Evolutionary conservation across 164 flowering plant species (phyloP), one percentile per base, ranked within the genome.

Genomic region (Stephania yunnanensis): DNA sequence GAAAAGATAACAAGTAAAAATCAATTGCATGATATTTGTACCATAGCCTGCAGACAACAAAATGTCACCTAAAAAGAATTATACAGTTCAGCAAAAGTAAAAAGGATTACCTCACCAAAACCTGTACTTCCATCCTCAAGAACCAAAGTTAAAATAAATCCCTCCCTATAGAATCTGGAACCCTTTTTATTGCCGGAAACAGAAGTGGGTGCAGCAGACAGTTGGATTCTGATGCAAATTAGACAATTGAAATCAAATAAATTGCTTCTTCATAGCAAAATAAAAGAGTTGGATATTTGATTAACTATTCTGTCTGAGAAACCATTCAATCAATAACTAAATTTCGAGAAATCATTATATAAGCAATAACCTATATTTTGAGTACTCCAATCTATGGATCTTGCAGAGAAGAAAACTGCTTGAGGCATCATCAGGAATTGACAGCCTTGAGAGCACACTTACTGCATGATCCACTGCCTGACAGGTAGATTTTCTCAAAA

Each of bases 111-210:
- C 97, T 96, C 99, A 36, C 99, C 98, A 80, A 81, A 84, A 66
- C 99, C 99, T 73, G 80, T 70, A 78, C 80, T 83, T 75, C 99
- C 97, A 85, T 90, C 95, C 67, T 90, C 90, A 70, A 96, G 90
- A 82, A 70, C 79, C 73, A 96, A 70, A 53, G 85, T 80, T 75
- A 94, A 80, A 79, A 96, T 81, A 79, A 87, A 96, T 11, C 99
- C 98, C 82, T 96, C 93, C 82, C 89, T 88, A 50, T 87, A 81
- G 68, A 84, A 82, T 44, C 19, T 69, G 31, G 82, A 48, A 44
- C 73, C 19, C 30, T 69, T 74, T 44, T 76, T 19, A 78, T 65
- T 73, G 67, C 71, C 42, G 52, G 82, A 77, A 81, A 84, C 73
- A 31, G 90, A 85, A 70, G 97, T 93, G 76, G 90, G 89, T 66